A percentile compares a stretch with the other conserved stretches of the same genome.
phyloP scores from a whole-genome alignment of 805 yeast species.

The Candida arabinofermentans region DNA sequence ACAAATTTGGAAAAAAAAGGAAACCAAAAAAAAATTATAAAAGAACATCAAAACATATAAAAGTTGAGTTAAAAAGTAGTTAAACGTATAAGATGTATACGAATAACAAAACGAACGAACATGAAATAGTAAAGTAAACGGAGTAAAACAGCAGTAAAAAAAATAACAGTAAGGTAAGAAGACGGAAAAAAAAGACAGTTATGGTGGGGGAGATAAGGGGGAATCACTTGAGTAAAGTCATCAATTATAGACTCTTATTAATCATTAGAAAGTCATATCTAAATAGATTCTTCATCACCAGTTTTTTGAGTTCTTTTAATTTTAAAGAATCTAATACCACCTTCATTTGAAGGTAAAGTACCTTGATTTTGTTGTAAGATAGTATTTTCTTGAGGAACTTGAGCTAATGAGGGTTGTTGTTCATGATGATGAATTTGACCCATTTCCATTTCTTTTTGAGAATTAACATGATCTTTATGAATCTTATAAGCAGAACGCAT shows the following conservation, averaged over 20 bases:
- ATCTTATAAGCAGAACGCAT: slow-evolving; percentile 46
- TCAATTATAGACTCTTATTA: too few species aligned
- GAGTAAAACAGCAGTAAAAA: not conserved
- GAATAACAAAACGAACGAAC: not conserved
- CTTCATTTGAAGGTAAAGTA: slow-evolving; percentile 34
- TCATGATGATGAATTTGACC: slow-evolving; percentile 9
- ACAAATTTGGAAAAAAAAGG: too few species aligned
- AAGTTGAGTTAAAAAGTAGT: not conserved
- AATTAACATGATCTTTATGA: slow-evolving; percentile 40
- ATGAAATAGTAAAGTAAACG: not conserved
- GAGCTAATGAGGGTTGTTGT: slow-evolving; percentile 14
- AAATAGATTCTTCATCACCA: slow-evolving; percentile 36
- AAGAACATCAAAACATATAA: not conserved
- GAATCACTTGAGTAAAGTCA: too few species aligned
- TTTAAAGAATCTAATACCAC: slow-evolving; percentile 75
- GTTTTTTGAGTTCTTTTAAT: slow-evolving; percentile 53
- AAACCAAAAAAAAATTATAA: too few species aligned
- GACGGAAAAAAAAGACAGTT: too few species aligned
- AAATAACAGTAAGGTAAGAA: not conserved
- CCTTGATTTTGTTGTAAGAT: slow-evolving; percentile 13
- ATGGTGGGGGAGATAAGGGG: not conserved
- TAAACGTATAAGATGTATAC: not conserved
- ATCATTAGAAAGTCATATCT: slow-evolving; percentile 1
- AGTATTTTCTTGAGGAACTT: not conserved
- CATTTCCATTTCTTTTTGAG: slow-evolving; percentile 11